These are phyloP conservation scores for Euphorbia tirucalli DNA, from an alignment of 345 rosid species.

Conservation along the genomic window DNA sequence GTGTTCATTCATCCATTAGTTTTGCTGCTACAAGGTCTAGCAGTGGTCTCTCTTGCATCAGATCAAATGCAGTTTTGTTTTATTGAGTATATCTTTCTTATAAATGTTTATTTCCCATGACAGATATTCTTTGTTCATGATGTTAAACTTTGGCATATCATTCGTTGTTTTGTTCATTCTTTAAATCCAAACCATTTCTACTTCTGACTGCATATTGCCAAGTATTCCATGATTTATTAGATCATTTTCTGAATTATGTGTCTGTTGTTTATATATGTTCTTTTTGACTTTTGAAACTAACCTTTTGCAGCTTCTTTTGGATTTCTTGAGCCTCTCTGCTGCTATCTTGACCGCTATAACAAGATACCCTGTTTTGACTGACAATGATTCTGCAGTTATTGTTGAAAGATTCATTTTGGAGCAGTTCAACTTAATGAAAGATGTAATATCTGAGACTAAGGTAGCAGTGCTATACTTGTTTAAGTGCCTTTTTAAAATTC, in stretches of 20 bases:
- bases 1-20: no score
- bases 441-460: constrained; percentile 50
- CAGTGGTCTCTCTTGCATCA: no score
- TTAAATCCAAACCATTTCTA: no score
- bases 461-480: constrained; percentile 31
- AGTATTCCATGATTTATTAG: background rate
- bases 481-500: background rate
- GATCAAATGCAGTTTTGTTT: no score
- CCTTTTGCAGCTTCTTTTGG: constrained; percentile 72
- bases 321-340: constrained; percentile 56
- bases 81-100: no score
- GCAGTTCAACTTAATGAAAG: constrained; percentile 59
- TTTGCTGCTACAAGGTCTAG: no score
- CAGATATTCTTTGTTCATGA: no score
- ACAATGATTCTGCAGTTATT: constrained; percentile 33
- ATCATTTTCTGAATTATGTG: background rate
- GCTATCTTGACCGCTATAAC: constrained; percentile 49
- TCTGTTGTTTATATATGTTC: background rate
- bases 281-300: constrained; percentile 13
- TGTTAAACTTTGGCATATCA: no score
- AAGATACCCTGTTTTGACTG: constrained; percentile 34
- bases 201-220: background rate
- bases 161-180: no score
- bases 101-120: no score
- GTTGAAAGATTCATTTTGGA: constrained; percentile 57